A percentile compares a stretch with the other conserved stretches of the same genome.
Conservation (phyloP, 2,329 filamentous ascomycete genomes). For the Fusarium subglutinans region DNA sequence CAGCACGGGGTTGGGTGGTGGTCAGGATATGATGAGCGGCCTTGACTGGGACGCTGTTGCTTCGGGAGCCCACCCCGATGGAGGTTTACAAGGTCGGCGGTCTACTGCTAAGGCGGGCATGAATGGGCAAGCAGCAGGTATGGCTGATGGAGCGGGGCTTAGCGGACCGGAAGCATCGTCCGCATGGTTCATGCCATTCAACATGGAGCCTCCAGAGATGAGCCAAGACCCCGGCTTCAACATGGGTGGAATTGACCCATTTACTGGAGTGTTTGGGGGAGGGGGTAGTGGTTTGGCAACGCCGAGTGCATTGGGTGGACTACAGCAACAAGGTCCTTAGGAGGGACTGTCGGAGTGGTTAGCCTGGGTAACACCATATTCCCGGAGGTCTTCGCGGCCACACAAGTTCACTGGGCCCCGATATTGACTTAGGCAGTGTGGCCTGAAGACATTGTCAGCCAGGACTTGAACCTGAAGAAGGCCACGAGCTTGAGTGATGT, state of each 20-base stretch:
- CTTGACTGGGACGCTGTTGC: conserved; percentile 57
- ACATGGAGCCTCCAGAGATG: conserved; percentile 79
- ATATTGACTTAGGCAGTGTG: background rate
- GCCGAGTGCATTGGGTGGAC: conserved; percentile 47
- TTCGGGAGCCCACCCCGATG: conserved; percentile 42
- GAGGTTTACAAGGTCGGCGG: conserved; percentile 41
- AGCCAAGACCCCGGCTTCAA: conserved; percentile 57
- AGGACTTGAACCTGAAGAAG: background rate
- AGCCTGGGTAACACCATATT: conserved; percentile 15
- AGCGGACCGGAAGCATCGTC: conserved; percentile 61
- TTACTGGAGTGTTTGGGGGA: conserved; percentile 58
- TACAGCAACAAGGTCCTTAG: conserved; percentile 46
- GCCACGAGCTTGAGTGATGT: background rate
- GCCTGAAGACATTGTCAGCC: background rate
- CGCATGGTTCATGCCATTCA: conserved; percentile 94
- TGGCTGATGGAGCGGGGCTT: conserved; percentile 37
- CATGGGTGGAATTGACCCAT: conserved; percentile 58
- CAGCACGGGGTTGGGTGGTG: conserved; percentile 47
- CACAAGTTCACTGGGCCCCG: conserved; percentile 6
- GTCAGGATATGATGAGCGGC: conserved; percentile 54
- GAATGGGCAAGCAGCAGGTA: conserved; percentile 41
- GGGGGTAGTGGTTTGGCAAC: conserved; percentile 51
- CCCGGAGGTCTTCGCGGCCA: conserved; percentile 7
- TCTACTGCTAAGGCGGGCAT: conserved; percentile 44
- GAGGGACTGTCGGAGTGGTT: conserved; percentile 22